Evolutionary conservation across 305 asterid species (phyloP).

Genomic region (Solanum chacoense): DNA sequence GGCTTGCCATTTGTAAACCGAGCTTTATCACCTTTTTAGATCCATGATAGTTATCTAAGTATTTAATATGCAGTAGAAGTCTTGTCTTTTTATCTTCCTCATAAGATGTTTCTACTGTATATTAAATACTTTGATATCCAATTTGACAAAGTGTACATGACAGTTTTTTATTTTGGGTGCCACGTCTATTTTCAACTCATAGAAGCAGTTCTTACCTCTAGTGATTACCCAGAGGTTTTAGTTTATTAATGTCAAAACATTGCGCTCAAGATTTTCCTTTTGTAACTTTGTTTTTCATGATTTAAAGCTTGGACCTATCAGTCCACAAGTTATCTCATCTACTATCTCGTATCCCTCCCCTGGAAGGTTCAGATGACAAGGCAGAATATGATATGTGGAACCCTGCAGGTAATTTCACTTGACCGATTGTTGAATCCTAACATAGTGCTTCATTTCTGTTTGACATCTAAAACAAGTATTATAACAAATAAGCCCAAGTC

Average conservation of each 20-base stretch:
- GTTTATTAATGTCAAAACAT: background rate
- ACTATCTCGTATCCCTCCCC: conserved; percentile 47
- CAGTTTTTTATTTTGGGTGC: background rate
- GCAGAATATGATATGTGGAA: conserved; percentile 51
- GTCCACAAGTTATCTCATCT: conserved; percentile 51
- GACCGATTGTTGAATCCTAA: background rate
- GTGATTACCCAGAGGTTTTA: background rate
- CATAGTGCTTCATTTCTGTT: background rate
- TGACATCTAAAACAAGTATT: background rate
- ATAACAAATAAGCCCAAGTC: background rate
- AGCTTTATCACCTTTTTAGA: background rate
- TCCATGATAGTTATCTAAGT: background rate
- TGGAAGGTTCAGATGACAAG: conserved; percentile 33
- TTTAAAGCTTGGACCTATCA: conserved; percentile 52
- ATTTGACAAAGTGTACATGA: background rate
- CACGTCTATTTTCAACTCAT: background rate
- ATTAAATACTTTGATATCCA: background rate
- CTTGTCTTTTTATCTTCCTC: background rate
- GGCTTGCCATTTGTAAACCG: background rate
- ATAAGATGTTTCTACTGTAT: background rate
- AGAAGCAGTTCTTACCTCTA: background rate
- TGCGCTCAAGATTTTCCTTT: background rate
- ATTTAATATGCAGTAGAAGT: background rate
- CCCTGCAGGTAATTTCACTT: conserved; percentile 36
- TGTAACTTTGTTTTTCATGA: background rate